A percentile compares a stretch with the other conserved stretches of the same genome.
Evolutionary conservation across 2,329 filamentous ascomycete species (phyloP).

Genomic region (Aspergillus fumigatiaffinis): DNA sequence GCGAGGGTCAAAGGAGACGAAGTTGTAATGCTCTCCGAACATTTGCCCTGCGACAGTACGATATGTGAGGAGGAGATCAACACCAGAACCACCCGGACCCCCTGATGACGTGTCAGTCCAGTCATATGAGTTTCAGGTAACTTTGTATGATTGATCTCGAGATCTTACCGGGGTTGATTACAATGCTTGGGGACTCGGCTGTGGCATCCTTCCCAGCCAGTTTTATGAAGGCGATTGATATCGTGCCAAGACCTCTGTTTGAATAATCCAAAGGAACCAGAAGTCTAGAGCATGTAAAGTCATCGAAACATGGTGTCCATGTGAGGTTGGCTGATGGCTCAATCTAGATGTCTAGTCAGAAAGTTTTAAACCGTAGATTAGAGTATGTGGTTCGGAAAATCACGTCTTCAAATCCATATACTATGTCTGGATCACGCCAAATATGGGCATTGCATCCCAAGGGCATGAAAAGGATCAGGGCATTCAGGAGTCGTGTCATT

Average conservation of each 20-base stretch:
- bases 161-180: slow-evolving; percentile 12
- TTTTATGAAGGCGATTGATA: slow-evolving; percentile 15
- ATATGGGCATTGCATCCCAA: slow-evolving; percentile 2
- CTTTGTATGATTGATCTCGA: background rate
- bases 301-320: slow-evolving; percentile 13
- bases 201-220: slow-evolving; percentile 15
- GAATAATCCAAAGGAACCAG: slow-evolving; percentile 14
- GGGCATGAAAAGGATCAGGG: slow-evolving; percentile 1
- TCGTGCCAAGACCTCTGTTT: slow-evolving; percentile 10
- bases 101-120: slow-evolving; percentile 17
- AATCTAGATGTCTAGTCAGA: slow-evolving; percentile 11
- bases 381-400: background rate
- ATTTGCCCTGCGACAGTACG: slow-evolving; percentile 25
- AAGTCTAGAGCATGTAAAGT: slow-evolving; percentile 10
- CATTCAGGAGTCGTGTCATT: slow-evolving; percentile 1
- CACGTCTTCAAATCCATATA: slow-evolving; percentile 5
- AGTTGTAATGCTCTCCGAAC: slow-evolving; percentile 40
- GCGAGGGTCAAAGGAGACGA: slow-evolving; percentile 43
- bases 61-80: slow-evolving; percentile 26
- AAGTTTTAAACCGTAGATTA: background rate
- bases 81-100: slow-evolving; percentile 37
- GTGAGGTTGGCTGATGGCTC: slow-evolving; percentile 12
- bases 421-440: slow-evolving; percentile 2
- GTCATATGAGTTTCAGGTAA: background rate
- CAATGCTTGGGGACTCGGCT: slow-evolving; percentile 12